Evolutionary conservation across 108 stramenopile species (phyloP).

Genomic region (Bacterosira constricta): DNA sequence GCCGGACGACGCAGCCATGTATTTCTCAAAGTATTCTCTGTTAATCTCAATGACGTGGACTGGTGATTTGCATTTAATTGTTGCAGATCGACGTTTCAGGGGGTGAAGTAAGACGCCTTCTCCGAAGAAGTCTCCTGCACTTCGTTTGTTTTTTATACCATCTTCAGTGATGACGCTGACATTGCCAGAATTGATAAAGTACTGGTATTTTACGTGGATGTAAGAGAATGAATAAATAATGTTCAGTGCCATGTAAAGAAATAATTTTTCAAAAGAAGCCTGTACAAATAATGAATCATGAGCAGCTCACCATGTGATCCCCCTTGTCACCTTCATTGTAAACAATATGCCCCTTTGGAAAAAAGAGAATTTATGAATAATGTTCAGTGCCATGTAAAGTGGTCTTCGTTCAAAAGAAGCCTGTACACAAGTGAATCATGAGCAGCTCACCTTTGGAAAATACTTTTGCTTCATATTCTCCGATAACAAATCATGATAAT

Average conservation of each 20-base stretch:
- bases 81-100: slow-evolving; percentile 58
- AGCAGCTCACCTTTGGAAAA: slow-evolving; percentile 58
- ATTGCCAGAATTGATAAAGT: slow-evolving; percentile 82
- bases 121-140: slow-evolving; percentile 79
- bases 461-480: slow-evolving; percentile 84
- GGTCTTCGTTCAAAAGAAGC: neutral
- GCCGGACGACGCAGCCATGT: slow-evolving; percentile 62
- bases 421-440: neutral
- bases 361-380: neutral
- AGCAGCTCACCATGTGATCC: slow-evolving; percentile 58
- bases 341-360: slow-evolving; percentile 59
- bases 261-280: neutral
- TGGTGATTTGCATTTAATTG: slow-evolving; percentile 78
- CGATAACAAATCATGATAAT: slow-evolving; percentile 68
- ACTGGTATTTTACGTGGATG: slow-evolving; percentile 5
- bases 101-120: slow-evolving; percentile 83
- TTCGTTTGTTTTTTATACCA: slow-evolving; percentile 61
- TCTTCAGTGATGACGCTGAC: slow-evolving; percentile 70
- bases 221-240: neutral
- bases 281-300: neutral
- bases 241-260: neutral
- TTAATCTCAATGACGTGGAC: slow-evolving; percentile 87
- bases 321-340: slow-evolving; percentile 73
- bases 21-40: slow-evolving; percentile 89
- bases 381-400: neutral